Base-by-base conservation (phyloP, 192 early-diverging fungal genomes). In the Coemansia sp. region DNA sequence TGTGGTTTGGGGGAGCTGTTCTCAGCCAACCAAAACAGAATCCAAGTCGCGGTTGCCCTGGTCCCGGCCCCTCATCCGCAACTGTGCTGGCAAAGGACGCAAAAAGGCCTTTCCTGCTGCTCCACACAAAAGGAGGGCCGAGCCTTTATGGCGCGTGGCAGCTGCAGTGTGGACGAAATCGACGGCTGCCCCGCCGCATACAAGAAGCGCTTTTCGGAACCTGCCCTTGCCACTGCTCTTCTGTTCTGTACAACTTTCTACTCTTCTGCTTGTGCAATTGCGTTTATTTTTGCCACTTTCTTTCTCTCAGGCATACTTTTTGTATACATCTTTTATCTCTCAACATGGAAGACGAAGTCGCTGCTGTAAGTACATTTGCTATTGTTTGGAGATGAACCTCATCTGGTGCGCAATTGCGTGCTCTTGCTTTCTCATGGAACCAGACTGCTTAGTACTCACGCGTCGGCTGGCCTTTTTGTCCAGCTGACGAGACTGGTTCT, bases 291-390 rank as follows among this genome's bases (percentile, higher is more conserved):
- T 50, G 46, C 58, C 46, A 60, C 57, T 31, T 53, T 19, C 56
- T 49, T 36, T 48, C 57, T 65, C 56, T 50, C 44, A 49, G 50
- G 52, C 47, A 51, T 51, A 47, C 51, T 58, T 55, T 37, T 60
- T 65, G 62, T 65, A 61, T 61, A 64, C 63, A 64, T 46, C 48
- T 53, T 54, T 60, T 63, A 62, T 60, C 75, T 66, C 67, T 68
- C 64, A 67, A 55, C 54, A 89, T 89, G 88, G 90, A 90, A 71
- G 90, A 91, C 68, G 90, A 91, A 86, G 88, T 91, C 65, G 90
- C 89, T 66, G 90, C 90, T 75, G 88, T 91, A 88, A 83, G 87
- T 85, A 57, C 28, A 20, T 17, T 40, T 57, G 42, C 44, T 61
- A 15, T 37, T 17, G 14, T 48, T 53, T 56, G 20, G 31, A 23